These are phyloP conservation scores for Neurospora pannonica DNA, from an alignment of 495 filamentous ascomycete species.

Conservation along the genomic window DNA sequence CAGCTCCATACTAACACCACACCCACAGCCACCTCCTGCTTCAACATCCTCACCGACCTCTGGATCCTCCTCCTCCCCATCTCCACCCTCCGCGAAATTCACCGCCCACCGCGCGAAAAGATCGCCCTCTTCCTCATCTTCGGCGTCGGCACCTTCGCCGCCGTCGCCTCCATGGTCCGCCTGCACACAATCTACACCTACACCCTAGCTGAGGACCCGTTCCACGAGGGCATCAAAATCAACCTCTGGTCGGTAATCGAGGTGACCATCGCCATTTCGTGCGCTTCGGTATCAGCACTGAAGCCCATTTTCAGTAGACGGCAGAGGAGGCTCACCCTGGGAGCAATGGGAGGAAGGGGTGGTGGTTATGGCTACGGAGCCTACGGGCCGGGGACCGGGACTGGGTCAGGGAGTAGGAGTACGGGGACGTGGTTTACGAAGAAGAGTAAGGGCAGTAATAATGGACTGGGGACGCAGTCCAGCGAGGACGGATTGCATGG, in stretches of 20 bases:
- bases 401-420: neutral
- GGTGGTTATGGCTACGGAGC: neutral
- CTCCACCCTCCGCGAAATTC: constrained; percentile 31
- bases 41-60: constrained; percentile 44
- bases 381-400: neutral
- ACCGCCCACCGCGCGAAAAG: constrained; percentile 36
- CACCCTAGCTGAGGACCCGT: constrained; percentile 24
- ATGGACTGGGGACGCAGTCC: neutral
- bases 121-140: constrained; percentile 40
- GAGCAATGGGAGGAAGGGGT: neutral
- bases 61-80: constrained; percentile 44
- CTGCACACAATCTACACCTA: constrained; percentile 31
- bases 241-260: constrained; percentile 42
- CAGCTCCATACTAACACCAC: neutral
- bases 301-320: constrained; percentile 27
- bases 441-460: neutral
- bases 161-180: constrained; percentile 33
- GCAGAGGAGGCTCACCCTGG: constrained; percentile 3
- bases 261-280: constrained; percentile 40
- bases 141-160: constrained; percentile 36
- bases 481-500: neutral
- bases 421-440: neutral
- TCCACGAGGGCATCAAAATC: constrained; percentile 20
- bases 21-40: constrained; percentile 31
- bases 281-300: constrained; percentile 40